Base-by-base conservation (phyloP, 108 stramenopile species). In the Pinguiococcus pyrenoidosus region DNA sequence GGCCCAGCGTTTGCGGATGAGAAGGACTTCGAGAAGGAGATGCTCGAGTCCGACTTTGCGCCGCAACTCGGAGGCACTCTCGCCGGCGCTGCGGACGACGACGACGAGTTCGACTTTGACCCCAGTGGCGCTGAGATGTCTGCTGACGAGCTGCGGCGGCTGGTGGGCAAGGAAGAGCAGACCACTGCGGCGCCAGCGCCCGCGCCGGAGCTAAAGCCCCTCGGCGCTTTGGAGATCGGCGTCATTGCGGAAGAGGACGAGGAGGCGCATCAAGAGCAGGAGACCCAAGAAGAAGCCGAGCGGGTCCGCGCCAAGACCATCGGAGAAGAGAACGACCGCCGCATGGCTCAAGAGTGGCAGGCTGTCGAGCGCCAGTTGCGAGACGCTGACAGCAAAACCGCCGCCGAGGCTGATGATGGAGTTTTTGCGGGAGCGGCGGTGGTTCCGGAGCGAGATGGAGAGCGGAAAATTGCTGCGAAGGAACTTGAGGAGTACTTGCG, bases 1-100 rank as follows among this genome's bases (percentile, higher is more conserved):
- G 51, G 50, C 2, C 37, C 53, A 6, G 53, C 53, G 13, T 54
- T 54, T 49, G 37, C 14, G 5, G 53, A 54, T 51, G 53, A 54
- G 14, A 49, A 51, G 8, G 51, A 54, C 16, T 54, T 54, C 52
- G 53, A 54, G 44, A 7, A 54, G 51, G 51, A 54, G 38, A 51
- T 54, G 51, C 16, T 22, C 40, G 53, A 43, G 9, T 47, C 44
- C 13, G 44, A 44, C 48, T 40, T 25, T 4, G 5, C 16, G 4
- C 42, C 50, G 21, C 24, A 44, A n/a, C 27, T 16, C 17, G 16
- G 3, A 46, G 41, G 44, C 16, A 49, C 50, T 10, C 51, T 54
- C 53, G 39, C 22, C 25, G 16, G 50, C 17, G 24, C 44, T 2
- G 37, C 38, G 5, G 41, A 54, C 1, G 41, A 37, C 1, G 49